phyloP scores from a whole-genome alignment of 768 basidiomycete species.

The Floccularia luteovirens region DNA sequence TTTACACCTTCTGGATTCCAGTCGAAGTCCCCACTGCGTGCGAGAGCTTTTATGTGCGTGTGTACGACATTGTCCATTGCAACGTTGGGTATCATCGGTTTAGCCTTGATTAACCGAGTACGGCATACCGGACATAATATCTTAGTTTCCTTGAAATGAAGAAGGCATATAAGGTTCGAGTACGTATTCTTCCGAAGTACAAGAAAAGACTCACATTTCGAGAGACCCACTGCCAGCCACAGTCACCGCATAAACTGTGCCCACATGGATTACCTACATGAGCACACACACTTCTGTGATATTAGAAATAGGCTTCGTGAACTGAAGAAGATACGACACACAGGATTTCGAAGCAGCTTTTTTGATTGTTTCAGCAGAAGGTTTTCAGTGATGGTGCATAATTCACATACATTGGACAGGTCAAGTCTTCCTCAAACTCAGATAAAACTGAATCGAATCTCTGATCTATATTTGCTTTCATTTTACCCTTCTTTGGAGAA shows the following conservation, averaged over 20 bases:
- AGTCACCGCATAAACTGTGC: constrained; percentile 65
- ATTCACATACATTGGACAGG: constrained; percentile 59
- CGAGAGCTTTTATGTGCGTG: constrained; percentile 47
- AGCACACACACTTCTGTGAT: constrained; percentile 43
- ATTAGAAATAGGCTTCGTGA: neutral
- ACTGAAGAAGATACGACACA: constrained; percentile 21
- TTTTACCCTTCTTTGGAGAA: constrained; percentile 19
- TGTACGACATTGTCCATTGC: constrained; percentile 52
- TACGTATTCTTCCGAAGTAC: too few species aligned
- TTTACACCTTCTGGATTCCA: constrained; percentile 45
- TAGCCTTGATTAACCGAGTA: constrained; percentile 24
- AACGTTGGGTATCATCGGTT: constrained; percentile 59
- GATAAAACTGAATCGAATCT: constrained; percentile 23
- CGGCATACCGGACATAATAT: constrained; percentile 57
- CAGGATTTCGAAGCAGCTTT: constrained; percentile 69
- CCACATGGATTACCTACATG: constrained; percentile 68
- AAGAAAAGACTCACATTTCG: constrained; percentile 35
- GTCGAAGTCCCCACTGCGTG: constrained; percentile 33
- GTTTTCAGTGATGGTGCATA: constrained; percentile 6
- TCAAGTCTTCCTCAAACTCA: constrained; percentile 56
- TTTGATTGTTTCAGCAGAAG: constrained; percentile 5
- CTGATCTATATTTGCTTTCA: constrained; percentile 18
- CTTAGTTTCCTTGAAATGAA: constrained; percentile 22
- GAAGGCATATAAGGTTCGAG: constrained; percentile 1
- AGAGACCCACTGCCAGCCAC: constrained; percentile 52